Evolutionary conservation across 441 rosid genomes (phyloP), one percentile per base, ranked within the genome.

Genomic region (Viola pubescens): DNA sequence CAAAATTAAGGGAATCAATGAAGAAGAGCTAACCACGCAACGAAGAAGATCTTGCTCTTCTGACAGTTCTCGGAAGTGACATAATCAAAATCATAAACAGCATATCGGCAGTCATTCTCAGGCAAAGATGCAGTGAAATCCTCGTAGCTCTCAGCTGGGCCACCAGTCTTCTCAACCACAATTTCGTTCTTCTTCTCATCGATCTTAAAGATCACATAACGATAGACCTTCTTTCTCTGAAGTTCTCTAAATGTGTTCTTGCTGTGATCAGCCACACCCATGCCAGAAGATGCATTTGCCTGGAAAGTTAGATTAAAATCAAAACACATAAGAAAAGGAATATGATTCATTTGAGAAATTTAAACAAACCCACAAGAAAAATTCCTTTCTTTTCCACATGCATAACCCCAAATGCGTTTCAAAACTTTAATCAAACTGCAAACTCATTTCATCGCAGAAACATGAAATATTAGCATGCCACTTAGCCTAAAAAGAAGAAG

Each of bases 101-200:
- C 82, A 68, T 84, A 84, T 10, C 87, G 78, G 47, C 87, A 84
- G 48, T 84, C 87, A 70, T 75, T 73, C 38, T 82, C 80, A 6
- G 89, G 89, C 71, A 84, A 78, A 44, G 83, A 59, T 52, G 80
- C 75, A 12, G 81, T 3, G 65, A 84, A 81, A 65, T 84, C 83
- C 11, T 75, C 85, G 1, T 84, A 75, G 74, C 72, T 73, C 83
- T 90, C 97, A n/a, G 86, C 64, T 4, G 88, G 80, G 39, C 74
- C 78, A 0, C 97, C 97, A 1, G 83, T 86, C 71, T 88, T 90
- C 76, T 90, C 97, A 47, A 88, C 94, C 38, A 82, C 73, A 4
- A 88, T 88, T 70, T 86, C 84, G 49, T 76, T 82, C 72, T 78
- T 86, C 70, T 81, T 75, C 67, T 90, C 96, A 37, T 90, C 96